Base-by-base conservation (phyloP, 106 monocot genomes). In the Dioscorea dumetorum region DNA sequence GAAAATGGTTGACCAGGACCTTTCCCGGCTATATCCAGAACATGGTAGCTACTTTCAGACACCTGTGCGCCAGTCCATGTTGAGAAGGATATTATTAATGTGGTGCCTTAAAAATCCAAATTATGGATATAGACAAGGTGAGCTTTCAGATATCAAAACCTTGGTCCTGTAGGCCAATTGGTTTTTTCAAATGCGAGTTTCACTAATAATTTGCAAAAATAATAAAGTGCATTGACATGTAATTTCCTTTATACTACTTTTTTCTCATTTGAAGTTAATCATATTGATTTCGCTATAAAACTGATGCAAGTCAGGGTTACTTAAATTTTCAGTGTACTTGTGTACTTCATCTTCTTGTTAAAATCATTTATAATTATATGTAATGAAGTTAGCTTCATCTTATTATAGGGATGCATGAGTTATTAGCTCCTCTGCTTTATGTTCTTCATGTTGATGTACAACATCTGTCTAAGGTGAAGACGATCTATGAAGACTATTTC, bases 351-450 rank as follows among this genome's bases (percentile, higher is more conserved):
- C 41, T 41, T 41, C 41, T 41, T 41, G 41, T 5, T 10, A 41
- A 6, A 6, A 41, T 2, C 41, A 0, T 41, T 41, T 41, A 6
- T 5, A 3, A 41, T 41, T 41, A 10, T 41, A 41, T 41, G 10
- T 41, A 41, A 41, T 10, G 41, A 41, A 41, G 41, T 41, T 41
- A 41, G 28, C 10, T 41, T 41, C 41, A 22, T 48, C 48, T 63
- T 74, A 15, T 41, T 65, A 53, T 78, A 95, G 95, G 95, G 71
- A 95, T 95, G 91, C 95, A 95, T 67, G 95, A 95, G 75, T 68
- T 95, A 35, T 82, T 95, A 74, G 95, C 95, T 73, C 95, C 95
- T 79, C 70, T 95, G 28, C 60, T 95, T 22, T 95, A 88, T 67
- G 95, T 91, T 14, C 86, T 95, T 51, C 83, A 91, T 60, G 49